phyloP scores from a whole-genome alignment of 1,284 basidiomycete species.

The Apiotrichum mycotoxinovorans region DNA sequence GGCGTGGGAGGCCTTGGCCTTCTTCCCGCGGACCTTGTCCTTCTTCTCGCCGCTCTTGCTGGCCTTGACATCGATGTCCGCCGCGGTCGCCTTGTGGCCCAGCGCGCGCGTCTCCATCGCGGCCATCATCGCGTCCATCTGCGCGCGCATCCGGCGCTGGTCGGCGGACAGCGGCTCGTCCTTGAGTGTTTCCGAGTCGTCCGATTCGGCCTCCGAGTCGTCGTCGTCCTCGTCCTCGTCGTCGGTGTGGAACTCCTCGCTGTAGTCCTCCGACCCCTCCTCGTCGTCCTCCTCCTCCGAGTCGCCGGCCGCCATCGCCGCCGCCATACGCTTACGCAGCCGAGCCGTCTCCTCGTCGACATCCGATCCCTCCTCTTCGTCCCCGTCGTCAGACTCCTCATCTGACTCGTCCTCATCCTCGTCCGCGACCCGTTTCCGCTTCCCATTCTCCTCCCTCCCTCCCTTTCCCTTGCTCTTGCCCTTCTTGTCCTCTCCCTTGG shows the following conservation, averaged over 20 bases:
- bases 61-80: slow-evolving; percentile 12
- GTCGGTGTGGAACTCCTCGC: slow-evolving; percentile 26
- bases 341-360: slow-evolving; percentile 21
- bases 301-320: slow-evolving; percentile 18
- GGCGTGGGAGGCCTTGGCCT: background rate
- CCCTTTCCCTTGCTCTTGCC: slow-evolving; percentile 2
- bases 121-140: slow-evolving; percentile 36
- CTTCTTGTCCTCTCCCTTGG: slow-evolving; percentile 7
- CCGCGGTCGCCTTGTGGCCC: slow-evolving; percentile 13
- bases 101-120: slow-evolving; percentile 39
- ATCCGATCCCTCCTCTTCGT: slow-evolving; percentile 23
- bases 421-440: slow-evolving; percentile 10
- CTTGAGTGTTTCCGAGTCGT: slow-evolving; percentile 27
- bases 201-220: slow-evolving; percentile 28
- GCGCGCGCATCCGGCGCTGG: slow-evolving; percentile 21
- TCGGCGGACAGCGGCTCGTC: slow-evolving; percentile 28
- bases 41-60: slow-evolving; percentile 8
- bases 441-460: slow-evolving; percentile 3
- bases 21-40: slow-evolving; percentile 13
- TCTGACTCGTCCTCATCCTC: background rate
- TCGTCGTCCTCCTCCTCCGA: slow-evolving; percentile 22
- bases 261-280: slow-evolving; percentile 33
- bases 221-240: slow-evolving; percentile 30
- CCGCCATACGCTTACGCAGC: slow-evolving; percentile 25
- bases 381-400: slow-evolving; percentile 5